Percentiles rank a stretch among this genome's conserved stretches.
phyloP scores from a whole-genome alignment of 2,329 filamentous ascomycete genomes.

The Penicillium sclerotiorum region DNA sequence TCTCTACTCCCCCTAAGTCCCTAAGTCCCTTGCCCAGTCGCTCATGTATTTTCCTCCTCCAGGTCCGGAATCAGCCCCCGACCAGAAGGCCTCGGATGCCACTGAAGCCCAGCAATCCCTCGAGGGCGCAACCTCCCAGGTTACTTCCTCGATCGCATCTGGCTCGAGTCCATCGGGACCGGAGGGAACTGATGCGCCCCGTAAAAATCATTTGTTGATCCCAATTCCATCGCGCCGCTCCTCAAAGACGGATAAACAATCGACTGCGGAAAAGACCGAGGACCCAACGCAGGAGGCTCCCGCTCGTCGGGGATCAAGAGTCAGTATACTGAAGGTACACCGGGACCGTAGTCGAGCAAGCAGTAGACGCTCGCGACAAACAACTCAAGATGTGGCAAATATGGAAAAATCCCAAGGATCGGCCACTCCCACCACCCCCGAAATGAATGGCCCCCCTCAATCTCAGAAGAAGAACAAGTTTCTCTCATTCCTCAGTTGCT shows the following conservation, averaged over 20 bases:
- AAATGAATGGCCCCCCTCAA: constrained; percentile 36
- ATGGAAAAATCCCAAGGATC: constrained; percentile 36
- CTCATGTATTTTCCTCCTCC: constrained; percentile 6
- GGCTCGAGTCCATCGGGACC: constrained; percentile 14
- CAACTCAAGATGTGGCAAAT: constrained; percentile 35
- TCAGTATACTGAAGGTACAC: constrained; percentile 64
- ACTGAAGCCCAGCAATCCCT: constrained; percentile 25
- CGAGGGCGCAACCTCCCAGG: constrained; percentile 19
- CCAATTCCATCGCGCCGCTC: constrained; percentile 44
- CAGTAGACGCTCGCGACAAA: constrained; percentile 47
- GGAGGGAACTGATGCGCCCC: constrained; percentile 29
- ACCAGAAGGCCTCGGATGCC: constrained; percentile 24
- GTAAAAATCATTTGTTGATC: constrained; percentile 41
- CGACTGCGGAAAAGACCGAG: constrained; percentile 35
- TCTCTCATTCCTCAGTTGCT: constrained; percentile 53
- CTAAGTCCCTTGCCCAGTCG: not conserved
- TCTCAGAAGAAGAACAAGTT: constrained; percentile 45
- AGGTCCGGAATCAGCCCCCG: constrained; percentile 31
- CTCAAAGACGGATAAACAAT: constrained; percentile 40
- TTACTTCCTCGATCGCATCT: constrained; percentile 14
- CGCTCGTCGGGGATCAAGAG: constrained; percentile 66
- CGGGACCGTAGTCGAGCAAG: constrained; percentile 70
- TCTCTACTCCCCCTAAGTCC: no score
- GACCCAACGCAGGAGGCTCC: constrained; percentile 38
- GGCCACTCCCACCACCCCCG: constrained; percentile 29